Evolutionary conservation across 225 moss, liverwort and hornwort genomes (phyloP).

Genomic region (Straminergon stramineum): DNA sequence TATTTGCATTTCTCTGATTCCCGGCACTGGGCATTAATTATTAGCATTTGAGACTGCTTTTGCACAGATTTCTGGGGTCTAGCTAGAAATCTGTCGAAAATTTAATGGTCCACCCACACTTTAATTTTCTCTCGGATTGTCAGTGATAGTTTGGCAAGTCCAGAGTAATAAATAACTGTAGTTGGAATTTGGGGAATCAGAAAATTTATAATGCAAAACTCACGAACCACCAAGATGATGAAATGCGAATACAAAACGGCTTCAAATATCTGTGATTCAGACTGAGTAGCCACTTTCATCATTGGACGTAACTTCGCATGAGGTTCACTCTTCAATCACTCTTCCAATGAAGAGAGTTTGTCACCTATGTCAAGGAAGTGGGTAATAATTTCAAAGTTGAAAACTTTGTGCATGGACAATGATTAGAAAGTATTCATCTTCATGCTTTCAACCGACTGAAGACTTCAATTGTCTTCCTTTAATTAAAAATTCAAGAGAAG

Average conservation of each 20-base stretch:
- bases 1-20: not conserved
- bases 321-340: not conserved
- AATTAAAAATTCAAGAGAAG: not conserved
- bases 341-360: not conserved
- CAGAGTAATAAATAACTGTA: not conserved
- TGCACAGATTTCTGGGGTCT: not conserved
- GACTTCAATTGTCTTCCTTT: not conserved
- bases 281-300: not conserved
- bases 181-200: not conserved
- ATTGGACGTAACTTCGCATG: accelerated
- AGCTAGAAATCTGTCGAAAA: not conserved
- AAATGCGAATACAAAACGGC: not conserved
- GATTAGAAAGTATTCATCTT: not conserved
- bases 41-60: not conserved
- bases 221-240: not conserved
- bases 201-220: too few relatives aligned
- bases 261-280: not conserved
- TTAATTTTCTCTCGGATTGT: not conserved
- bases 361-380: not conserved
- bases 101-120: not conserved
- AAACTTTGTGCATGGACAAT: not conserved
- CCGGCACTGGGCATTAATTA: not conserved
- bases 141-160: not conserved
- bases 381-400: not conserved
- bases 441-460: not conserved